Conservation (phyloP, 2,329 filamentous ascomycete species). For the Curvularia lunata region DNA sequence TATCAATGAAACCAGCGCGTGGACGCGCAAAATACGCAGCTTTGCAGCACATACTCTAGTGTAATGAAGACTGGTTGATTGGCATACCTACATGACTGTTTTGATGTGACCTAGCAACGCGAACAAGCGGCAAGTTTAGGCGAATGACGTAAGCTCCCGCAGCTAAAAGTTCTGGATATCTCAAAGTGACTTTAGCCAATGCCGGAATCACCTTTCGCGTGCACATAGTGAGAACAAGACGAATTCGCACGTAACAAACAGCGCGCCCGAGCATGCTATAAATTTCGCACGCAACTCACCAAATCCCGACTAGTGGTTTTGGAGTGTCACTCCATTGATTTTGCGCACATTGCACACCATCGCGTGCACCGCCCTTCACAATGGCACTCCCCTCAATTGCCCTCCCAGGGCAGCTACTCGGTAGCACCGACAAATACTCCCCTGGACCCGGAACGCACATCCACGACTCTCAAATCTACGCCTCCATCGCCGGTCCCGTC, state of each 20-base stretch:
- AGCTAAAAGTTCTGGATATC: conserved; percentile 35
- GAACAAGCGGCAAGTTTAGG: conserved; percentile 24
- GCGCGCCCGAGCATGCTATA: not conserved
- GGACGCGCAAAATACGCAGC: conserved; percentile 17
- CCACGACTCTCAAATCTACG: conserved; percentile 74
- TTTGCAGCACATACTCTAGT: conserved; percentile 40
- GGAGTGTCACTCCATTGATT: not conserved
- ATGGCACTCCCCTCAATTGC: conserved; percentile 60
- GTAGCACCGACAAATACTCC: conserved; percentile 67
- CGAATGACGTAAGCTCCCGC: conserved; percentile 29
- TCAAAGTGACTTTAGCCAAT: conserved; percentile 5
- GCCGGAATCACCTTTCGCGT: conserved; percentile 4
- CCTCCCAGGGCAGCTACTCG: conserved; percentile 83
- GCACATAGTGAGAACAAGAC: conserved; percentile 1
- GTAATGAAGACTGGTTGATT: conserved; percentile 34
- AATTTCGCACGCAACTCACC: not conserved
- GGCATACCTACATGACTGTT: conserved; percentile 4
- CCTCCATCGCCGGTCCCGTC: conserved; percentile 81
- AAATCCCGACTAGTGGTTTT: not conserved
- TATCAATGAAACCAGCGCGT: conserved; percentile 21
- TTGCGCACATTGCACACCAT: not conserved
- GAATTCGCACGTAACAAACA: not conserved
- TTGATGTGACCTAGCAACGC: conserved; percentile 7
- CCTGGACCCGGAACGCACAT: conserved; percentile 87
- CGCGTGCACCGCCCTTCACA: conserved; percentile 3